Evolutionary conservation across 345 rosid genomes (phyloP), one percentile per base, ranked within the genome.

Genomic region (Brassica juncea): DNA sequence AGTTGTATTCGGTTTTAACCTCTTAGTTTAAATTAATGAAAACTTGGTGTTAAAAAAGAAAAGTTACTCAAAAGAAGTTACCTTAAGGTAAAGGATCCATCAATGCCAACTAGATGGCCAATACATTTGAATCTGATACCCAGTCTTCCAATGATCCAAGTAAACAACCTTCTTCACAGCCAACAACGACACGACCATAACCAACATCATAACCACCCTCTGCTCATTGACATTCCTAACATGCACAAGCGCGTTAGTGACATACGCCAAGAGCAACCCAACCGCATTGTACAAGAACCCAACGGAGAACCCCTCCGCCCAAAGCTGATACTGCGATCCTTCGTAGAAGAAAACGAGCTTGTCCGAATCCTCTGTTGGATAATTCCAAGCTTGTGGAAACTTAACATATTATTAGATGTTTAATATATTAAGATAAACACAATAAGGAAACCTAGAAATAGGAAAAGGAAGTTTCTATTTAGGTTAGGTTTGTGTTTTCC

Each of bases 141-240:
- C 94, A 55, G 96, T 94, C 92, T 92, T 94, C 98, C 96, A 94
- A 83, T 86, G 86, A 78, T 86, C 88, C 94, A 91, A 81, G 73
- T 62, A 83, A 73, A 90, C 78, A 54, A 94, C 97, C 64, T 80
- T 84, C 74, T 73, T 84, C 63, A 94, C 97, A 0, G 94, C 88
- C 92, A 89, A 89, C 25, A 92, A 87, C 6, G 92, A 92, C 42
- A 88, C 34, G 2, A 84, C 49, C 66, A 94, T 61, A 0, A 87
- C 80, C 30, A 84, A 10, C 58, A 84, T 0, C 97, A 88, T 89
- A 9, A 77, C 19, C 75, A 79, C 2, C 25, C 93, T 86, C 85
- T 92, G 94, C 7, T 49, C 84, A 0, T 75, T 86, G 28, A 73
- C 68, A 31, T 79, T 84, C 89, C 81, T 84, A 19, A 86, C 94